Conservation (phyloP, 352 stramenopile genomes). For the Phytophthora europaea region DNA sequence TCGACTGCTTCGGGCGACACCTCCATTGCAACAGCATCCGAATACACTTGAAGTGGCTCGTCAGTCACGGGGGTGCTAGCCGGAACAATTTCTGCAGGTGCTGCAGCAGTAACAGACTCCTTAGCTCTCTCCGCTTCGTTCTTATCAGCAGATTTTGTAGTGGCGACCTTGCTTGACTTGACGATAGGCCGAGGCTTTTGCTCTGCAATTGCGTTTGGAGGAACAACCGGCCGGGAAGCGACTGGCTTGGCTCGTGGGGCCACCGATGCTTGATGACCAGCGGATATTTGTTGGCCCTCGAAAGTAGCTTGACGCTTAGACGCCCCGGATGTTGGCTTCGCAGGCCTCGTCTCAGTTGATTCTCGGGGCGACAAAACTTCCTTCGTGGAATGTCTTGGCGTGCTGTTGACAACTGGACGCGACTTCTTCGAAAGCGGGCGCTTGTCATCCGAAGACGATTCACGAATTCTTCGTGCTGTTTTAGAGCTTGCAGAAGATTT, state of each 20-base stretch:
- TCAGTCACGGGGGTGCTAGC: background rate
- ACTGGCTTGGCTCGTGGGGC: constrained; percentile 23
- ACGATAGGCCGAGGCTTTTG: constrained; percentile 17
- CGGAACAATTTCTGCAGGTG: background rate
- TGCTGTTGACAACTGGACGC: constrained; percentile 14
- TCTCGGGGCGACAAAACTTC: constrained; percentile 21
- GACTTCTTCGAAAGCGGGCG: constrained; percentile 24
- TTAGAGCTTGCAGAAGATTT: constrained; percentile 19
- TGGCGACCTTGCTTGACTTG: constrained; percentile 21
- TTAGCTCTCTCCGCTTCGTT: constrained; percentile 3
- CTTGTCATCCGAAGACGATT: constrained; percentile 17
- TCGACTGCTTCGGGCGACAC: background rate
- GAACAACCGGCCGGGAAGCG: constrained; percentile 10
- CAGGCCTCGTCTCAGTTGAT: constrained; percentile 15
- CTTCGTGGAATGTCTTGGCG: constrained; percentile 17
- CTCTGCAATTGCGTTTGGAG: constrained; percentile 14
- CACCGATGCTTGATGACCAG: constrained; percentile 2
- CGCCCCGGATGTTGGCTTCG: constrained; percentile 16
- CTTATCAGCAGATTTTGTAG: constrained; percentile 9
- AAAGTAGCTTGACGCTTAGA: constrained; percentile 18
- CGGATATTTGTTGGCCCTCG: constrained; percentile 4
- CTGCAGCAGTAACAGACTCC: background rate
- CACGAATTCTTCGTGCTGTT: constrained; percentile 11
- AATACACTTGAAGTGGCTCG: background rate
- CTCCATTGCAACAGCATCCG: background rate